Evolutionary conservation across 108 stramenopile species (phyloP).

Genomic region (Cyclotella sp.): DNA sequence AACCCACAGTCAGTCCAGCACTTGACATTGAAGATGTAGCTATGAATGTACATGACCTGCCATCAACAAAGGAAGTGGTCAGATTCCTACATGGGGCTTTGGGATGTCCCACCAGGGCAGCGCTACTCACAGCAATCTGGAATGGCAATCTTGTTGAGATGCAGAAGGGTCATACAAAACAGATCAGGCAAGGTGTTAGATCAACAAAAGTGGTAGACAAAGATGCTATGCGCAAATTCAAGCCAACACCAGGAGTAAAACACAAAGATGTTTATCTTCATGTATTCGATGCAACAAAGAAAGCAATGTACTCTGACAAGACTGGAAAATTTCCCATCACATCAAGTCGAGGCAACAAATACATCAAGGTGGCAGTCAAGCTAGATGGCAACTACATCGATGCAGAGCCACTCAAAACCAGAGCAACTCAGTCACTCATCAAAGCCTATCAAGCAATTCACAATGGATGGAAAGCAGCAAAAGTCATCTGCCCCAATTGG

Average conservation of each 20-base stretch:
- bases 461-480: constrained; percentile 9
- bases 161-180: constrained; percentile 23
- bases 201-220: constrained; percentile 29
- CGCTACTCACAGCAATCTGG: constrained; percentile 10
- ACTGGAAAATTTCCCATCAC: background rate
- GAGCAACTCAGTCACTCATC: background rate
- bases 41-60: constrained; percentile 1
- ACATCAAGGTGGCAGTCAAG: constrained; percentile 6
- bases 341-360: constrained; percentile 7
- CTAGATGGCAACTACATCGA: constrained; percentile 24
- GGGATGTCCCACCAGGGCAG: constrained; percentile 16
- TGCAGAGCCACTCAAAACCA: constrained; percentile 23
- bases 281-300: background rate
- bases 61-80: constrained; percentile 13
- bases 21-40: background rate
- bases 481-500: background rate
- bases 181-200: constrained; percentile 19
- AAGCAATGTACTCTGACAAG: constrained; percentile 12
- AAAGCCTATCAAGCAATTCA: constrained; percentile 3
- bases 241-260: background rate
- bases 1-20: background rate
- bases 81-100: constrained; percentile 22
- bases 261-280: background rate
- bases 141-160: constrained; percentile 10
- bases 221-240: background rate